phyloP scores from a whole-genome alignment of 305 asterid species.

The Fraxinus ornus region DNA sequence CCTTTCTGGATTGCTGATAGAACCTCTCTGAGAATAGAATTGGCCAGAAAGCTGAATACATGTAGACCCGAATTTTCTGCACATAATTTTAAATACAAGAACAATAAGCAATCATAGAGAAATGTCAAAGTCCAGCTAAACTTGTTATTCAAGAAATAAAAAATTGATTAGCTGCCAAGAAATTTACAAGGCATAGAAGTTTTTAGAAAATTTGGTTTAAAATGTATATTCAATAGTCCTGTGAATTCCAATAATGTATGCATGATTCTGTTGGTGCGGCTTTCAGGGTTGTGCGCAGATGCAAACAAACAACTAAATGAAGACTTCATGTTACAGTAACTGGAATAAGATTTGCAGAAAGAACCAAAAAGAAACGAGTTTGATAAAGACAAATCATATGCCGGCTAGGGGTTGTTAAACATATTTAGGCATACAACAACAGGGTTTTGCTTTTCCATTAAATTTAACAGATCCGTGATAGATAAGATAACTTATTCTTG shows the following conservation, averaged over 20 bases:
- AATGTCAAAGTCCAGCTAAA: conserved; percentile 10
- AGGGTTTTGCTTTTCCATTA: neutral
- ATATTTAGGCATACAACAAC: neutral
- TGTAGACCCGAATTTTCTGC: conserved; percentile 97
- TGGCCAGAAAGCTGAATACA: conserved; percentile 87
- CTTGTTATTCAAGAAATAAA: conserved; percentile 13
- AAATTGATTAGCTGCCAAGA: conserved; percentile 11
- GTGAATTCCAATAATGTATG: neutral
- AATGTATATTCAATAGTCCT: neutral
- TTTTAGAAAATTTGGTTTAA: neutral
- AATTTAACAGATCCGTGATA: neutral
- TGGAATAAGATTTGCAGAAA: neutral
- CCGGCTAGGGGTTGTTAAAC: neutral
- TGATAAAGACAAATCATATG: neutral
- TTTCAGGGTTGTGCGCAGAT: neutral
- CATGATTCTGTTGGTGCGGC: neutral
- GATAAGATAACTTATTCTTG: neutral
- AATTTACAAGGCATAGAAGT: neutral
- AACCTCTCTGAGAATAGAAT: conserved; percentile 92
- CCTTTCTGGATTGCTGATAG: conserved; percentile 82
- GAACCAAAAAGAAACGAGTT: neutral
- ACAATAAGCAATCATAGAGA: conserved; percentile 25
- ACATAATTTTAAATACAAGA: conserved; percentile 20
- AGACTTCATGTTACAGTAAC: neutral
- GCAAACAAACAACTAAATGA: neutral